phyloP scores from a whole-genome alignment of 2,329 filamentous ascomycete species.

The Ilyonectria robusta region DNA sequence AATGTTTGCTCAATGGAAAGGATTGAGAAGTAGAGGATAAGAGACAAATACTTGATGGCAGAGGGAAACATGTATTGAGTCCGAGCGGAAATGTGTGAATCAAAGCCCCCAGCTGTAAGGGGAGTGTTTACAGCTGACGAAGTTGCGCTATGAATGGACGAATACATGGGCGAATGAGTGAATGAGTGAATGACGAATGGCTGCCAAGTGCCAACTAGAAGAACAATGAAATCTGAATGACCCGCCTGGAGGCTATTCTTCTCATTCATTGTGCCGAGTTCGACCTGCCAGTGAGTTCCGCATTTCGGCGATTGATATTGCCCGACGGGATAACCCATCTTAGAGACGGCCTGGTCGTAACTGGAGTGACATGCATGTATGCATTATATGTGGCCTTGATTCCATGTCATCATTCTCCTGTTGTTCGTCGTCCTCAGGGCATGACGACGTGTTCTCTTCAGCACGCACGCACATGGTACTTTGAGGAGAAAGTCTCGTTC shows the following conservation, averaged over 20 bases:
- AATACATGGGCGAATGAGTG: neutral
- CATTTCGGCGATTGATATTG: neutral
- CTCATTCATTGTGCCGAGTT: neutral
- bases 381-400: too few relatives aligned
- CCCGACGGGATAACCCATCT: too few relatives aligned
- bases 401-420: too few relatives aligned
- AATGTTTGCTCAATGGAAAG: neutral
- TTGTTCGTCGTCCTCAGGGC: too few relatives aligned
- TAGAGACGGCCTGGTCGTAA: too few relatives aligned
- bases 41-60: neutral
- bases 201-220: neutral
- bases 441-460: too few relatives aligned
- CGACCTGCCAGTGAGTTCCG: neutral
- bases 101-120: neutral
- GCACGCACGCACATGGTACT: too few relatives aligned
- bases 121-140: neutral
- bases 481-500: neutral
- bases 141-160: neutral
- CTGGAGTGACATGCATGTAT: too few relatives aligned
- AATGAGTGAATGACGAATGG: too few relatives aligned
- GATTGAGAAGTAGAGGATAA: neutral
- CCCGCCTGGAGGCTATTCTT: neutral
- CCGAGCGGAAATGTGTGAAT: neutral
- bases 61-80: neutral
- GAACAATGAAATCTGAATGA: neutral